Evolutionary conservation across 1,284 basidiomycete species (phyloP), one percentile per base, ranked within the genome.

Genomic region (Apiotrichum sp.): DNA sequence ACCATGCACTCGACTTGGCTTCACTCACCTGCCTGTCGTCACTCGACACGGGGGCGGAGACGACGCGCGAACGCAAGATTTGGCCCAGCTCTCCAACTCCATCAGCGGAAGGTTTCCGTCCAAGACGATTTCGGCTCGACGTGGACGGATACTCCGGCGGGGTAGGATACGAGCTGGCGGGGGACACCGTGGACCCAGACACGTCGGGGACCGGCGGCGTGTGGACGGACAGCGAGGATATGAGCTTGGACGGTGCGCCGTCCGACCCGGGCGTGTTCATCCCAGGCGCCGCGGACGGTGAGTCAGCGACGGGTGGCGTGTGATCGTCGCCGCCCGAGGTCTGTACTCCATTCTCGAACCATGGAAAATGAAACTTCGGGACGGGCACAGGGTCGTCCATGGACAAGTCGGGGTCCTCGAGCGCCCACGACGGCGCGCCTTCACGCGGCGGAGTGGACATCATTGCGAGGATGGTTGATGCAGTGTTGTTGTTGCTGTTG

Each of bases 1-100:
- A 35, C n/a, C n/a, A 35, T 33, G 10, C 10, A 33, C 6, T 7
- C 32, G 6, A 9, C 3, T 3, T 45, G 10, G 7, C 35, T 6
- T 36, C 35, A 45, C 10, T 8, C 43, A 45, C 43, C 43, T 45
- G n/a, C n/a, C n/a, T 34, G 1, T 47, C 45, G 14, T 47, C 43
- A 31, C 31, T 16, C 3, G 35, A 10, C 6, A 68, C 38, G 7
- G 70, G 68, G 5, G 68, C 70, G 14, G 70, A 72, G 0, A 72
- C 68, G 10, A 69, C 65, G 14, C 70, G 44, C 4, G 35, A 11
- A 11, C 35, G 35, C 35, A 36, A 6, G 35, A 8, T 16, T 6
- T 31, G 6, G 9, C 43, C 43, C 14, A 32, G 36, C 34, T 44
- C 42, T 35, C 54, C 34, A 45, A 47, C 52, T 2, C 42, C 10